Percentiles rank a stretch among this genome's conserved stretches.
phyloP scores from a whole-genome alignment of 1,139 yeast genomes.

The Nakaseomyces nivariensis region DNA sequence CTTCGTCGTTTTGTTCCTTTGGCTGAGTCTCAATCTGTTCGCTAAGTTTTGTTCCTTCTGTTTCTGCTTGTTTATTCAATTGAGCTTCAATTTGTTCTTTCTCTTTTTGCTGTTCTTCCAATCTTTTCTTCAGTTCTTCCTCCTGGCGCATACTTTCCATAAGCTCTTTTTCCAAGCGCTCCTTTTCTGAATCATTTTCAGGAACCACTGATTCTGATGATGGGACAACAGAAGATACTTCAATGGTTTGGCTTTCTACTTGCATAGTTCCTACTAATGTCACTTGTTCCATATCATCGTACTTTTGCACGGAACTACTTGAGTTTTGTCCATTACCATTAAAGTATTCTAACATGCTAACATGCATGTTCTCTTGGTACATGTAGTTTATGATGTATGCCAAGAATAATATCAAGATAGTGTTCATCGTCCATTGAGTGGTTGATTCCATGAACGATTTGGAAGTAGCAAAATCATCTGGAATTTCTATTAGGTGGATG shows the following conservation, averaged over 20 bases:
- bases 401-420: background rate
- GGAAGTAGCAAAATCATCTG: slow-evolving; percentile 39
- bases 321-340: background rate
- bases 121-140: background rate
- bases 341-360: background rate
- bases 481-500: slow-evolving; percentile 52
- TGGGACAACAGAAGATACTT: background rate
- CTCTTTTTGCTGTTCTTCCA: background rate
- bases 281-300: slow-evolving; percentile 1
- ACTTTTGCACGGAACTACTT: background rate
- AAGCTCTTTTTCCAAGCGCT: background rate
- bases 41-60: background rate
- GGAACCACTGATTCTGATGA: background rate
- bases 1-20: background rate
- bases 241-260: background rate
- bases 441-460: slow-evolving; percentile 29
- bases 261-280: background rate
- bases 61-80: background rate
- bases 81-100: background rate
- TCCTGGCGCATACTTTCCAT: background rate
- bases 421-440: background rate
- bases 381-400: background rate
- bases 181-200: background rate
- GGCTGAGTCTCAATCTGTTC: background rate
- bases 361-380: slow-evolving; percentile 2